Conservation (phyloP, 2,329 filamentous ascomycete species). For the Trichoderma brevicompactum region DNA sequence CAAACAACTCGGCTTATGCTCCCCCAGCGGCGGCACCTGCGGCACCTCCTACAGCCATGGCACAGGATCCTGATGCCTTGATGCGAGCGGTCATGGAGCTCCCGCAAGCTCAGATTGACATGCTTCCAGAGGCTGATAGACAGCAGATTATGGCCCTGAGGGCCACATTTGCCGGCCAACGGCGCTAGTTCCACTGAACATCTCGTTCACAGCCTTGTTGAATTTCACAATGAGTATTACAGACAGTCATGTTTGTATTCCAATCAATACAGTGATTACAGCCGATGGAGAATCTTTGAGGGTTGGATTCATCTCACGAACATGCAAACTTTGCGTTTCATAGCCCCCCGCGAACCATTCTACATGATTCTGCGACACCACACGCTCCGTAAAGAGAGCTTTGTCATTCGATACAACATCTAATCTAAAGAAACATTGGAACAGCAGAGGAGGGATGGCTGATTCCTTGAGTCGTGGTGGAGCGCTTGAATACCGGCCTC, state of each 20-base stretch:
- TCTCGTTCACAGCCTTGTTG: neutral
- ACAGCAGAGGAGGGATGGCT: too few relatives aligned
- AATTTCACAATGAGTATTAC: neutral
- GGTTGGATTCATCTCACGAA: too few relatives aligned
- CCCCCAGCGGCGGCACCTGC: conserved; percentile 42
- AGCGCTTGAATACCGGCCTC: neutral
- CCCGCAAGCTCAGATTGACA: conserved; percentile 78
- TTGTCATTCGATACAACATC: neutral
- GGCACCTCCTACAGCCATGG: conserved; percentile 41
- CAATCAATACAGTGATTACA: neutral
- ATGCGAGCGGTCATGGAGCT: conserved; percentile 82
- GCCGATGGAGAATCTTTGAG: neutral
- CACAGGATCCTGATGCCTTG: conserved; percentile 69
- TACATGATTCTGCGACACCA: neutral
- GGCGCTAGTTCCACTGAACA: conserved; percentile 34
- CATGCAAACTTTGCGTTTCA: neutral
- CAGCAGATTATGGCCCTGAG: conserved; percentile 80
- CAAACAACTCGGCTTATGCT: conserved; percentile 44
- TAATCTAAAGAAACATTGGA: too few relatives aligned
- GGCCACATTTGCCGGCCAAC: conserved; percentile 59
- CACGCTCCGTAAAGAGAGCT: neutral
- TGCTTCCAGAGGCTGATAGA: conserved; percentile 73
- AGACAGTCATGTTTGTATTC: neutral
- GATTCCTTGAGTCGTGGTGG: neutral
- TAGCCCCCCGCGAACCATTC: neutral